Evolutionary conservation across 2,329 filamentous ascomycete genomes (phyloP).

Genomic region (Madurella mycetomatis): DNA sequence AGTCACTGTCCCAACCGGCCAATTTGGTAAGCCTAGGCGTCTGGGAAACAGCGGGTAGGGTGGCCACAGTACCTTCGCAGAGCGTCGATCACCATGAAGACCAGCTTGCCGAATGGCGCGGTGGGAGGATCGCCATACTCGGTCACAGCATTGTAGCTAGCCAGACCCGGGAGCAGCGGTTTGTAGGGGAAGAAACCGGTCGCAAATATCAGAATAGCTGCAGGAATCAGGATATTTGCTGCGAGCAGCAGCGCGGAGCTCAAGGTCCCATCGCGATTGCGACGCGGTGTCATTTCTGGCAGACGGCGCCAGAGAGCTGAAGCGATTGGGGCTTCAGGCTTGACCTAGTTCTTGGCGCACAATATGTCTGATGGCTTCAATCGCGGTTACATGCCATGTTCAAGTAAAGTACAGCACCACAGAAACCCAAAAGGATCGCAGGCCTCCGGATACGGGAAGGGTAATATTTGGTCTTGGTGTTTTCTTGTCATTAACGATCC

Average conservation of each 20-base stretch:
- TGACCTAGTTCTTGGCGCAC: not conserved
- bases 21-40: slow-evolving; percentile 9
- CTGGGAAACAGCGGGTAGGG: not conserved
- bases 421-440: no score
- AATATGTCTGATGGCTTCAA: not conserved
- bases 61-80: slow-evolving; percentile 64
- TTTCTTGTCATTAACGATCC: not conserved
- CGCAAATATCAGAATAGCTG: slow-evolving; percentile 73
- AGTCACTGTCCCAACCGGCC: slow-evolving; percentile 59
- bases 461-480: no score
- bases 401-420: no score
- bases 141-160: slow-evolving; percentile 49
- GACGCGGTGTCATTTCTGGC: slow-evolving; percentile 27
- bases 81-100: slow-evolving; percentile 98
- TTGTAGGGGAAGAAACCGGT: slow-evolving; percentile 98
- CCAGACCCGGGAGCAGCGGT: slow-evolving; percentile 81
- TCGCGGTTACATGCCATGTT: not conserved
- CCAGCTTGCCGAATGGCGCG: slow-evolving; percentile 77
- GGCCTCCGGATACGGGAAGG: no score
- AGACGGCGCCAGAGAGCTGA: slow-evolving; percentile 3
- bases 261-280: slow-evolving; percentile 26
- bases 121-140: slow-evolving; percentile 53
- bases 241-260: slow-evolving; percentile 46
- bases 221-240: slow-evolving; percentile 73
- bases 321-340: not conserved